Evolutionary conservation across 2,329 filamentous ascomycete genomes (phyloP).

Genomic region (Hypoxylon sp.): DNA sequence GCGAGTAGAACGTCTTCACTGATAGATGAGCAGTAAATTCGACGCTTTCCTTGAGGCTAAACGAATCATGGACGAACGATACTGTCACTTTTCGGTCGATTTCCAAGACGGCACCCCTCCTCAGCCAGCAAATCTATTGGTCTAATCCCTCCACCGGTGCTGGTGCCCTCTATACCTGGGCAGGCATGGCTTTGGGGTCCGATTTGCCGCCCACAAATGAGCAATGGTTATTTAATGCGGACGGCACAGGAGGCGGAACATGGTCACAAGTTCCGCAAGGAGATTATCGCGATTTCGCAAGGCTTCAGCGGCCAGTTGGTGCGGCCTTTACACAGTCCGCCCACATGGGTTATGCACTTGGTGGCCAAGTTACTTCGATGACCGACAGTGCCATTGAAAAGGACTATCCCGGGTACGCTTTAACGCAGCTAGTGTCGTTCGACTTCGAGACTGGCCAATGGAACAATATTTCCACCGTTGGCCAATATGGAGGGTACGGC

Average conservation of each 20-base stretch:
- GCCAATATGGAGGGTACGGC: slow-evolving; percentile 45
- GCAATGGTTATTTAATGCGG: slow-evolving; percentile 54
- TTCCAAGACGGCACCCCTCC: slow-evolving; percentile 51
- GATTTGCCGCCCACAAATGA: slow-evolving; percentile 47
- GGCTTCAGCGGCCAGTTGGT: slow-evolving; percentile 54
- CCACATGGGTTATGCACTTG: slow-evolving; percentile 54
- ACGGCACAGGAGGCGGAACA: slow-evolving; percentile 53
- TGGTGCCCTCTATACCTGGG: slow-evolving; percentile 56
- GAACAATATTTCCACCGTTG: slow-evolving; percentile 52
- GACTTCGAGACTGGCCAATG: slow-evolving; percentile 53
- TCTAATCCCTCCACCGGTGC: slow-evolving; percentile 48
- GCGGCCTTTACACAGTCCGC: slow-evolving; percentile 50
- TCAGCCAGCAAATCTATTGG: slow-evolving; percentile 55
- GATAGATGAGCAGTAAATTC: slow-evolving; percentile 50
- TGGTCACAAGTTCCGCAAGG: slow-evolving; percentile 53
- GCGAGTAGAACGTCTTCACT: slow-evolving; percentile 10
- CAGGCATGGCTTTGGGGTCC: slow-evolving; percentile 49
- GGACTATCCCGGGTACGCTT: slow-evolving; percentile 46
- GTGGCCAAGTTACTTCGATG: slow-evolving; percentile 49
- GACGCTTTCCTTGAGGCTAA: slow-evolving; percentile 56
- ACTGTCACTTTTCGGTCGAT: slow-evolving; percentile 53
- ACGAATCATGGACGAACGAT: slow-evolving; percentile 55
- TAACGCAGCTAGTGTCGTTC: slow-evolving; percentile 54
- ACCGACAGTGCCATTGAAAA: slow-evolving; percentile 50
- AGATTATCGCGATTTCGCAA: slow-evolving; percentile 55